Conservation (phyloP, 352 stramenopile genomes). For the Globisporangium cystogenes region DNA sequence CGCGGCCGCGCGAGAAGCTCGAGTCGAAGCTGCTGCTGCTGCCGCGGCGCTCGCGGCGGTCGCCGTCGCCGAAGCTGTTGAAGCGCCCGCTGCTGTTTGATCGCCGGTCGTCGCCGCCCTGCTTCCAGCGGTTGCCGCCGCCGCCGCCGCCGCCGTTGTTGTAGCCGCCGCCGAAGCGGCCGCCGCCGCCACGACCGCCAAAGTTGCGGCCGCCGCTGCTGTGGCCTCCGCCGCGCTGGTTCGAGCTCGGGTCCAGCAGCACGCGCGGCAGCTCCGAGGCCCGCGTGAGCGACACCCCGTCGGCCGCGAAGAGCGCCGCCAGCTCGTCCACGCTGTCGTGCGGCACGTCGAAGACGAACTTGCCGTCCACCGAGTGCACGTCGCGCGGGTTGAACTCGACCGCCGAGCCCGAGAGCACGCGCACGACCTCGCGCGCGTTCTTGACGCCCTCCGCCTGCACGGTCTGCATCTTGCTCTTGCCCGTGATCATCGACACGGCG, state of each 20-base stretch:
- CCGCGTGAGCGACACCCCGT: slow-evolving; percentile 30
- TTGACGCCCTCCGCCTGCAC: slow-evolving; percentile 48
- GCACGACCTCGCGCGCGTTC: slow-evolving; percentile 42
- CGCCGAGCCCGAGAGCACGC: slow-evolving; percentile 31
- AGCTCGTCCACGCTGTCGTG: slow-evolving; percentile 41
- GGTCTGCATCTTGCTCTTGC: slow-evolving; percentile 56
- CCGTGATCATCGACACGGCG: slow-evolving; percentile 73
- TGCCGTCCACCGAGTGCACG: slow-evolving; percentile 53
- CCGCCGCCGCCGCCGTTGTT: slow-evolving; percentile 8
- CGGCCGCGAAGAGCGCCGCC: slow-evolving; percentile 31
- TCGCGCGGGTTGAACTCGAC: slow-evolving; percentile 34
- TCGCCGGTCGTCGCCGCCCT: slow-evolving; percentile 23
- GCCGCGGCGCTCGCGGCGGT: slow-evolving; percentile 18
- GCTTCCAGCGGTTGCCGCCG: slow-evolving; percentile 16
- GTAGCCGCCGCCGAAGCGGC: slow-evolving; percentile 23
- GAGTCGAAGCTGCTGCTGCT: slow-evolving; percentile 27
- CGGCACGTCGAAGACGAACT: slow-evolving; percentile 67
- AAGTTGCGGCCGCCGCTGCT: neutral
- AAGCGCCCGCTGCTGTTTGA: slow-evolving; percentile 15
- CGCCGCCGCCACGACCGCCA: slow-evolving; percentile 16
- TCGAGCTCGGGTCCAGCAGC: slow-evolving; percentile 29
- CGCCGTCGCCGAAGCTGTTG: slow-evolving; percentile 16
- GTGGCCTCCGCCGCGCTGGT: slow-evolving; percentile 12
- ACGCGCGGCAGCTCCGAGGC: slow-evolving; percentile 53
- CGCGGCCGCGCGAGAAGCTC: slow-evolving; percentile 29